Evolutionary conservation across 768 basidiomycete genomes (phyloP), one percentile per base, ranked within the genome.

Genomic region (Tricholoma sp.): DNA sequence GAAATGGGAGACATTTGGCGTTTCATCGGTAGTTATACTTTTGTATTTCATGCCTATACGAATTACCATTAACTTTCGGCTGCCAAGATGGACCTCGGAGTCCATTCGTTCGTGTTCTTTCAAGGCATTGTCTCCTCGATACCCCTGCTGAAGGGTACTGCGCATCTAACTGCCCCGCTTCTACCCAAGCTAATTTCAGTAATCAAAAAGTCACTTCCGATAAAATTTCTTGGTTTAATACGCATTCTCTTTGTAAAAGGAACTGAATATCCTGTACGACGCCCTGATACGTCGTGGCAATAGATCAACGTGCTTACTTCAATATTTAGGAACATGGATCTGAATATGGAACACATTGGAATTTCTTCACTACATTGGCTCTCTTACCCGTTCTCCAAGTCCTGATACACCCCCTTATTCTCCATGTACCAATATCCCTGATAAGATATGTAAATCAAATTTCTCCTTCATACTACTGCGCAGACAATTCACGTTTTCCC

Each of bases 311-410:
- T 51, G 19, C 14, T 2, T 8, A 53, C 41, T 53, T 29, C 55
- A 98, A 75, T n/a, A n/a, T n/a, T n/a, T n/a, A n/a, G n/a, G n/a
- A n/a, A n/a, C 97, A 98, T 59, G 86, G 89, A 55, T 88, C 94
- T 0, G 97, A 99, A 72, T n/a, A n/a, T n/a, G n/a, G n/a, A n/a
- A n/a, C n/a, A n/a, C n/a, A n/a, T n/a, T n/a, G n/a, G n/a, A n/a
- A 98, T 98, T 61, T 96, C 96, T 99, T 99, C 79, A 81, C 98
- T 63, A 98, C 97, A 0, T 78, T 98, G 19, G 93, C 88, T 0
- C 62, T 91, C 0, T 68, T 98, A 5, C 94, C 94, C 0, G 66
- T 91, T 4, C n/a, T n/a, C n/a, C n/a, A n/a, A n/a, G n/a, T n/a
- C n/a, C n/a, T n/a, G n/a, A n/a, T n/a, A n/a, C n/a, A 71, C 90